Base-by-base conservation (phyloP, 2,329 filamentous ascomycete species). In the Stagonosporopsis cucurbitacearum region DNA sequence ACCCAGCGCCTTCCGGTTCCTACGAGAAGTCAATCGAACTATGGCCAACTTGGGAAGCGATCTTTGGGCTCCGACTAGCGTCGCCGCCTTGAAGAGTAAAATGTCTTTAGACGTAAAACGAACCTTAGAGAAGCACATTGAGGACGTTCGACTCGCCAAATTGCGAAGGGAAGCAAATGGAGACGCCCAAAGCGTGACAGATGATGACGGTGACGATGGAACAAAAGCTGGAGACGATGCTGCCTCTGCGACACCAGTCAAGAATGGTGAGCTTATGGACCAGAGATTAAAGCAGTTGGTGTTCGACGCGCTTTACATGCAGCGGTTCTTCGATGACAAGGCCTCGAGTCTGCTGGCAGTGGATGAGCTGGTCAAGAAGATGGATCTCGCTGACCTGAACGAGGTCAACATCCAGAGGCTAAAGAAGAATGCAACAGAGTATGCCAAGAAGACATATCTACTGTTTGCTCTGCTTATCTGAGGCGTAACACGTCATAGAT, bases 381-480 rank as follows among this genome's bases (percentile, higher is more conserved):
- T 83, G 3, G 67, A 69, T 22, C 63, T 70, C 25, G 81, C 80
- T 6, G 82, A 82, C 0, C 70, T 82, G 4, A 79, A 82, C 25
- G 74, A 79, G 11, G 77, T 75, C 6, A 78, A 77, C 15, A 75
- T 81, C 40, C 84, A 84, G 59, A 75, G 79, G 39, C 74, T 96
- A 33, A 75, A 71, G 63, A 89, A 88, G 74, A 79, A 82, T 15
- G 85, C 91, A 6, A 79, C 82, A 41, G 91, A 93, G 47, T 96
- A 95, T 74, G 95, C 91, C 86, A 91, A 89, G 78, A 86, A 89
- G 67, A 95, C 90, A 11, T 88, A 85, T 72, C 75, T 97, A 60
- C 75, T 97, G 23, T 96, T 97, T 77, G 92, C 90, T 2, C 78
- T 96, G 53, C 77, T 97, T 61, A 63, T 67, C 4, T 73, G 60